These are phyloP conservation scores for Acarospora socialis DNA, from an alignment of 2,329 filamentous ascomycete genomes.

Conservation along the genomic window DNA sequence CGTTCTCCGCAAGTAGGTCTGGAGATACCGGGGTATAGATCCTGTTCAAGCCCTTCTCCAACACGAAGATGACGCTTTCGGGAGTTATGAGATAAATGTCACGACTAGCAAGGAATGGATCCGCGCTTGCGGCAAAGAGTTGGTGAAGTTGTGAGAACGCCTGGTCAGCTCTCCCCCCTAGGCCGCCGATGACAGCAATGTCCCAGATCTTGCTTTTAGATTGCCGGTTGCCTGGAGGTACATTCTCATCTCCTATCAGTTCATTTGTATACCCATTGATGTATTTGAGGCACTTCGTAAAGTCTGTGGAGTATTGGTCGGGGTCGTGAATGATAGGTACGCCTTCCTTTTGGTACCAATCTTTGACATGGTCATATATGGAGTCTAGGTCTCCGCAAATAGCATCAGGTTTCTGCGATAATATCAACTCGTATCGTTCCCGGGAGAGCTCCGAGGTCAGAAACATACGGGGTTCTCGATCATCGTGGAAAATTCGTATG, in stretches of 20 bases:
- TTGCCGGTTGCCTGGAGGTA: conserved; percentile 1
- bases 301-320: conserved; percentile 86
- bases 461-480: background rate
- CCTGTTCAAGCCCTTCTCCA: conserved; percentile 52
- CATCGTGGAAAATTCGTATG: conserved; percentile 11
- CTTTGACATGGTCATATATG: conserved; percentile 44
- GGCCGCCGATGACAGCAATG: conserved; percentile 69
- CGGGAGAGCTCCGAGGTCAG: conserved; percentile 19
- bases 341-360: conserved; percentile 50
- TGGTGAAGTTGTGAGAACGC: conserved; percentile 81
- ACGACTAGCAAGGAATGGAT: conserved; percentile 35
- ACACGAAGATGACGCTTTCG: conserved; percentile 66
- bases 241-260: conserved; percentile 6
- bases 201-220: conserved; percentile 27
- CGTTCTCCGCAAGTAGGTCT: conserved; percentile 52
- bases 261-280: conserved; percentile 2
- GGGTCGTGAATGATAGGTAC: conserved; percentile 52
- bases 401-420: conserved; percentile 42
- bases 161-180: conserved; percentile 86
- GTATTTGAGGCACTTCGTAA: conserved; percentile 62
- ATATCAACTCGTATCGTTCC: conserved; percentile 9
- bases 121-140: conserved; percentile 42
- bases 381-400: conserved; percentile 93
- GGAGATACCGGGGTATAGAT: conserved; percentile 46
- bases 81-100: conserved; percentile 68